Conservation (phyloP, 108 stramenopile genomes). For the Discostella pseudostelligera region DNA sequence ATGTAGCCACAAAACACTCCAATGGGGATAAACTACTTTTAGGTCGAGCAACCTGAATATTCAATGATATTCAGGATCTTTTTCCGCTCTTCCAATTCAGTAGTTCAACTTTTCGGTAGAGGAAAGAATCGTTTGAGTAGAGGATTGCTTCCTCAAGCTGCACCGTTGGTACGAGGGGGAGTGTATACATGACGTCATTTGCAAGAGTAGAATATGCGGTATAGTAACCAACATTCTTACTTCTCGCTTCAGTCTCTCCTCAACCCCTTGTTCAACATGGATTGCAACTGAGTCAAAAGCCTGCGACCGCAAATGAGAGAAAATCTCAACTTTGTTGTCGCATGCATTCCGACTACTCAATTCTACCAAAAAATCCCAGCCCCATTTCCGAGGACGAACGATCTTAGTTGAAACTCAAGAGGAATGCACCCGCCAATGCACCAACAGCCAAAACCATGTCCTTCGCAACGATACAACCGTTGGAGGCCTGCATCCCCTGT, state of each 20-base stretch:
- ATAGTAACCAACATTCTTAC: too few relatives aligned
- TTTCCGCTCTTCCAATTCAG: conserved; percentile 34
- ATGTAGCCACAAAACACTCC: conserved; percentile 15
- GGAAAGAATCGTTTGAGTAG: neutral
- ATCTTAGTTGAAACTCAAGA: conserved; percentile 10
- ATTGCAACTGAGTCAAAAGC: neutral
- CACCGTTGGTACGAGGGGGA: neutral
- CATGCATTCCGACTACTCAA: neutral
- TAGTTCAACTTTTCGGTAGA: neutral
- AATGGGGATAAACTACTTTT: neutral
- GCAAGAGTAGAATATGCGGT: conserved; percentile 4
- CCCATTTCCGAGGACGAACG: neutral
- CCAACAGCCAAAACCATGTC: conserved; percentile 12
- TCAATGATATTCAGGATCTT: conserved; percentile 22
- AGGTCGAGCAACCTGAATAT: conserved; percentile 26
- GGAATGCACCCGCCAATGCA: neutral
- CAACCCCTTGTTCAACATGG: conserved; percentile 3
- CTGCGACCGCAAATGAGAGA: neutral
- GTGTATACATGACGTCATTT: conserved; percentile 36
- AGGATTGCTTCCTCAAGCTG: neutral
- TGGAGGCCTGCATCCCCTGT: conserved; percentile 4
- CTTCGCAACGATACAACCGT: neutral
- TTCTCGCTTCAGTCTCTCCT: conserved; percentile 33
- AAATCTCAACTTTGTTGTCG: neutral
- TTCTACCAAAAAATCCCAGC: conserved; percentile 7